These are phyloP conservation scores for Strobilomyces echinocephalus DNA, from an alignment of 768 basidiomycete species.

Conservation along the genomic window DNA sequence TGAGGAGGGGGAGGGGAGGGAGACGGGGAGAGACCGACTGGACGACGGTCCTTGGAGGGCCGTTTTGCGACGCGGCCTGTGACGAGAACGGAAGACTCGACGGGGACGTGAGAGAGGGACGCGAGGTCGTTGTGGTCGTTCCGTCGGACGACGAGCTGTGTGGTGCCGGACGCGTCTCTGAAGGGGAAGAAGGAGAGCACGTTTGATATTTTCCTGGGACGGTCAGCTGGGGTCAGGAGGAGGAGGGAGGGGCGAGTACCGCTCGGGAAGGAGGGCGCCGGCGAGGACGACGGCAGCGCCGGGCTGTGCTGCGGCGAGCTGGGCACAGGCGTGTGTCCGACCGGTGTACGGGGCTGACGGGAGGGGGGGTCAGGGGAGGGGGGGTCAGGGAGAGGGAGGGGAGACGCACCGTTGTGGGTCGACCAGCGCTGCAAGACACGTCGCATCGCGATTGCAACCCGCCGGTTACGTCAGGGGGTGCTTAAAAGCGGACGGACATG, in stretches of 20 bases:
- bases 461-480: not conserved
- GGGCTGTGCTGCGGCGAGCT: constrained; percentile 47
- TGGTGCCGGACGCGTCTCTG: constrained; percentile 69
- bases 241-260: constrained; percentile 42
- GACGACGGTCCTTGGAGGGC: constrained; percentile 56
- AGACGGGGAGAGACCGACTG: constrained; percentile 39
- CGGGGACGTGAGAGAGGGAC: constrained; percentile 56
- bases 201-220: constrained; percentile 58
- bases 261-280: constrained; percentile 79
- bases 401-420: not conserved
- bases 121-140: constrained; percentile 31
- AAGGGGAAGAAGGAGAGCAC: constrained; percentile 81
- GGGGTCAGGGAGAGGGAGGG: too few species aligned
- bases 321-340: constrained; percentile 62
- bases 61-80: constrained; percentile 67
- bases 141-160: constrained; percentile 72
- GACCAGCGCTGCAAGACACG: not conserved
- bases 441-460: not conserved
- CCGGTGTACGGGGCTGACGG: constrained; percentile 50
- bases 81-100: constrained; percentile 75
- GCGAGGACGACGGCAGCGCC: constrained; percentile 64
- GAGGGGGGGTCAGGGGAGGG: too few species aligned
- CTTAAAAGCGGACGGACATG: not conserved
- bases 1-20: not conserved
- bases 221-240: constrained; percentile 34